phyloP scores from a whole-genome alignment of 1,139 yeast species.

The Suhomyces guaymorum region DNA sequence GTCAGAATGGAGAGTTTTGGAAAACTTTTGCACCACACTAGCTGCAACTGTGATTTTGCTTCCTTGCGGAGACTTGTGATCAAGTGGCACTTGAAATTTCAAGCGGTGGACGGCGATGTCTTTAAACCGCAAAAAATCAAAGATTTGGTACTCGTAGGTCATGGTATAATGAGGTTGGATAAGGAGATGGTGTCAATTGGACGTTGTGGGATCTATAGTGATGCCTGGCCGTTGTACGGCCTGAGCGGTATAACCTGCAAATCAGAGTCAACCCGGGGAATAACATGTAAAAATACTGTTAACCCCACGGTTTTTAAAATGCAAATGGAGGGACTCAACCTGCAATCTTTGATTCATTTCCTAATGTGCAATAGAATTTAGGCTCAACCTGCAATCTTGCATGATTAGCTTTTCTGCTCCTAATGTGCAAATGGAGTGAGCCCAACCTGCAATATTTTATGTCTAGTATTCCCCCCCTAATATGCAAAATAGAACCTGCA shows the following conservation, averaged over 20 bases:
- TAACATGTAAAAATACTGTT: no score
- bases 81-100: conserved; percentile 28
- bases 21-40: conserved; percentile 37
- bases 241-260: neutral
- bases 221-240: neutral
- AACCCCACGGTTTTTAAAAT: no score
- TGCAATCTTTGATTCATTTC: no score
- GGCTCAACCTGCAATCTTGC: no score
- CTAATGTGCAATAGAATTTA: no score
- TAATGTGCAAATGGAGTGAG: no score
- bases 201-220: neutral
- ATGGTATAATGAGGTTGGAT: neutral
- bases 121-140: conserved; percentile 32
- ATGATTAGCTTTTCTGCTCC: no score
- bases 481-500: conserved; percentile 1
- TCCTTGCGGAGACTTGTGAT: conserved; percentile 17
- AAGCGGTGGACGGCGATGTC: conserved; percentile 21
- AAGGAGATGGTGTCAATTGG: neutral
- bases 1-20: conserved; percentile 19
- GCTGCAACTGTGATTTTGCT: conserved; percentile 32
- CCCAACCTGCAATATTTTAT: no score
- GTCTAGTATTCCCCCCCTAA: no score
- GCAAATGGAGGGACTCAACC: no score
- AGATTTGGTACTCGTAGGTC: conserved; percentile 7
- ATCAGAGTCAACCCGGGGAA: no score